phyloP scores from a whole-genome alignment of 805 yeast genomes.

The Candida lessepsii region DNA sequence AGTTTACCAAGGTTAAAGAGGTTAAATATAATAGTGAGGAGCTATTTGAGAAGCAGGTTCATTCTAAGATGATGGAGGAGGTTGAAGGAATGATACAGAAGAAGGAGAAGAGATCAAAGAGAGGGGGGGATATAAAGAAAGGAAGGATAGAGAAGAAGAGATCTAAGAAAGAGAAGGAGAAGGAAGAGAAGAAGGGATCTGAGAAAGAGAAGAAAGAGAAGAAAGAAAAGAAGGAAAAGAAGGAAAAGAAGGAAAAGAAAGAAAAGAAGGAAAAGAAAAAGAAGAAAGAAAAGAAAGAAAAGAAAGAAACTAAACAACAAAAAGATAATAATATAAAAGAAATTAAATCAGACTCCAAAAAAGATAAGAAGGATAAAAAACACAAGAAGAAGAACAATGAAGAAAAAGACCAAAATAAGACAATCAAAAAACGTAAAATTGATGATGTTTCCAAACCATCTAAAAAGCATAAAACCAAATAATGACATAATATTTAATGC shows the following conservation, averaged over 20 bases:
- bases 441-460: not conserved
- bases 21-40: conserved; percentile 15
- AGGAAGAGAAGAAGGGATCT: conserved; percentile 13
- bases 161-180: conserved; percentile 14
- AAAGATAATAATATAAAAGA: conserved; percentile 6
- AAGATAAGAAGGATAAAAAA: conserved; percentile 10
- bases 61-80: not conserved
- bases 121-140: conserved; percentile 19
- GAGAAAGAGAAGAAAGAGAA: conserved; percentile 14
- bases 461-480: not conserved
- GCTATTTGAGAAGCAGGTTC: conserved; percentile 15
- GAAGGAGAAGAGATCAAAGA: conserved; percentile 10
- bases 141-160: conserved; percentile 21
- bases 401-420: conserved; percentile 14
- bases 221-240: conserved; percentile 19
- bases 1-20: conserved; percentile 14
- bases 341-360: conserved; percentile 1
- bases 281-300: conserved; percentile 15
- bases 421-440: conserved; percentile 3
- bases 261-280: conserved; percentile 18
- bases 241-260: conserved; percentile 19
- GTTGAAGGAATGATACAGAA: conserved; percentile 17
- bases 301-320: conserved; percentile 5
- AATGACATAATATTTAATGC: not conserved
- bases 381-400: conserved; percentile 21